Evolutionary conservation across 2,329 filamentous ascomycete genomes (phyloP).

Genomic region (Diplodia intermedia): DNA sequence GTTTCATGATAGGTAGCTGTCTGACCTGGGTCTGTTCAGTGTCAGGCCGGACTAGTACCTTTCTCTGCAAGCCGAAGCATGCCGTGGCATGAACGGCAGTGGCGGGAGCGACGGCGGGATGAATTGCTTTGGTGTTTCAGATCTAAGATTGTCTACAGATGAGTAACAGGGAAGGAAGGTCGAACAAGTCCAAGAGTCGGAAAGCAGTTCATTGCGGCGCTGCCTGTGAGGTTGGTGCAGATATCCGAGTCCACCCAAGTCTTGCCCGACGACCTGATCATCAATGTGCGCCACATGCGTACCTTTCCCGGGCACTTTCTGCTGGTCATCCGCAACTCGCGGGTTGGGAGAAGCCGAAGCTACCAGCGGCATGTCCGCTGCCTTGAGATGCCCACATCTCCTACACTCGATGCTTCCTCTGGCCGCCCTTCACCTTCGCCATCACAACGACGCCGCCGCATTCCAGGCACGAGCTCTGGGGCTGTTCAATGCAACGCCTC

Average conservation of each 20-base stretch:
- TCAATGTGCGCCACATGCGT: slow-evolving; percentile 6
- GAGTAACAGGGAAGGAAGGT: too few relatives aligned
- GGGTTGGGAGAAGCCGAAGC: background rate
- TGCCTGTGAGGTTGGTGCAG: too few relatives aligned
- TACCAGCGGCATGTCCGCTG: background rate
- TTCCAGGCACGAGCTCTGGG: background rate
- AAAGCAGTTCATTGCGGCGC: too few relatives aligned
- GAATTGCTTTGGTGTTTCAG: too few relatives aligned
- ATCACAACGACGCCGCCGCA: background rate
- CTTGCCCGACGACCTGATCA: background rate
- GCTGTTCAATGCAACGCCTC: background rate
- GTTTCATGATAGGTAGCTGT: too few relatives aligned
- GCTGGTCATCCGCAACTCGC: background rate
- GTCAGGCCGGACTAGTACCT: too few relatives aligned
- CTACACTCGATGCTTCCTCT: background rate
- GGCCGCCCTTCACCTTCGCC: background rate
- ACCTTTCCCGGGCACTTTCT: background rate
- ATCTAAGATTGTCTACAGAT: too few relatives aligned
- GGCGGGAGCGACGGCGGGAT: too few relatives aligned
- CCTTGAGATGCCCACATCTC: background rate
- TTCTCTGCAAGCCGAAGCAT: too few relatives aligned
- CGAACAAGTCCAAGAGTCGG: too few relatives aligned
- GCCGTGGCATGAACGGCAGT: too few relatives aligned
- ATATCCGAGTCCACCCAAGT: background rate
- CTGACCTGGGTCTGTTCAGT: too few relatives aligned